phyloP scores from a whole-genome alignment of 2,329 filamentous ascomycete genomes.

The Fusarium camptoceras region DNA sequence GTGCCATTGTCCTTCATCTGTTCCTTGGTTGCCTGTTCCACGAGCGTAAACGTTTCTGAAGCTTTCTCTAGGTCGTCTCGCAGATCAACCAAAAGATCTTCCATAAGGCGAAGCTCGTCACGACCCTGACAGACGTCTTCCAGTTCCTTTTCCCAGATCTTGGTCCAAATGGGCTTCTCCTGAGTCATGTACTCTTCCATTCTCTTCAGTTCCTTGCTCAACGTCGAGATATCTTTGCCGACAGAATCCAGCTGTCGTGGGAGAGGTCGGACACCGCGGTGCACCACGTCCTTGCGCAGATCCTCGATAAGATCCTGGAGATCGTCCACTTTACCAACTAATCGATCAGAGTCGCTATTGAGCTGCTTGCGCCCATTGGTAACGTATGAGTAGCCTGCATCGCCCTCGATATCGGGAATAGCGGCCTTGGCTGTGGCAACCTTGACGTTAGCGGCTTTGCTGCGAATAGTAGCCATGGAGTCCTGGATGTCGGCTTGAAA shows the following conservation, averaged over 20 bases:
- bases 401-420: conserved; percentile 78
- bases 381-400: conserved; percentile 87
- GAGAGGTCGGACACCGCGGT: conserved; percentile 88
- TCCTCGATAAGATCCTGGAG: conserved; percentile 98
- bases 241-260: conserved; percentile 91
- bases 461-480: conserved; percentile 85
- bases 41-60: conserved; percentile 89
- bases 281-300: conserved; percentile 94
- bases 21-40: conserved; percentile 98
- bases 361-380: conserved; percentile 88
- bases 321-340: conserved; percentile 93
- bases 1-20: conserved; percentile 83
- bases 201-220: conserved; percentile 89
- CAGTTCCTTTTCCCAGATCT: conserved; percentile 98
- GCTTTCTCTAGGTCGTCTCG: conserved; percentile 97
- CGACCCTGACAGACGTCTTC: conserved; percentile 96
- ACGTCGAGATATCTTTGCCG: conserved; percentile 84
- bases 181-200: conserved; percentile 91
- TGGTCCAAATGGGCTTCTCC: conserved; percentile 97
- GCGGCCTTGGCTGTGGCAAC: conserved; percentile 76
- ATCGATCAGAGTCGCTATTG: conserved; percentile 85
- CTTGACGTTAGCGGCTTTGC: conserved; percentile 86
- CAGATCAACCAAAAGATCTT: conserved; percentile 91
- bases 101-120: conserved; percentile 94
- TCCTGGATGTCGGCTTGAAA: conserved; percentile 90